phyloP scores from a whole-genome alignment of 768 basidiomycete genomes.

The Paxillus involutus region DNA sequence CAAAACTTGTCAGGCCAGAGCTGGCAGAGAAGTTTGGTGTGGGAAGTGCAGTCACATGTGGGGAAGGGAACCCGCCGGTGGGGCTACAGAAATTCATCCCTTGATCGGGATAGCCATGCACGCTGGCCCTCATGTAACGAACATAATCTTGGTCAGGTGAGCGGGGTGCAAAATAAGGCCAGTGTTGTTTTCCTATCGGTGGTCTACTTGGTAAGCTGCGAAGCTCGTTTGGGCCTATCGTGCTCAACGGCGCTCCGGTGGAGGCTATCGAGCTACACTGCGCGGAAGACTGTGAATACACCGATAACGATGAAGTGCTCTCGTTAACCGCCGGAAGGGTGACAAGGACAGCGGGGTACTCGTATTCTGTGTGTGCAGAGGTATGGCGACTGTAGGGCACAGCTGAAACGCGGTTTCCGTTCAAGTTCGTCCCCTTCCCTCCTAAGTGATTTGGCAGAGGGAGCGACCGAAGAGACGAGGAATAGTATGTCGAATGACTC shows the following conservation, averaged over 20 bases:
- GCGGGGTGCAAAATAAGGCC: neutral
- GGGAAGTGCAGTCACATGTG: slow-evolving; percentile 7
- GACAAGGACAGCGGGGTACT: neutral
- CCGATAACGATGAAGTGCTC: slow-evolving; percentile 1
- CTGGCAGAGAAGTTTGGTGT: slow-evolving; percentile 1
- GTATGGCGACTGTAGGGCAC: neutral
- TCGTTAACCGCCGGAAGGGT: neutral
- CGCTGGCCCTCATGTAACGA: slow-evolving; percentile 2
- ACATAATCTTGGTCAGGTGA: neutral
- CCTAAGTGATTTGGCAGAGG: slow-evolving; percentile 1
- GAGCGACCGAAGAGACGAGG: neutral
- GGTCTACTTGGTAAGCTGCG: neutral
- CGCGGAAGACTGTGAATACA: slow-evolving; percentile 7
- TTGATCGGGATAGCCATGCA: slow-evolving; percentile 2
- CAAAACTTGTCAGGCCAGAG: slow-evolving; percentile 2
- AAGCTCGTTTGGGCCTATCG: neutral
- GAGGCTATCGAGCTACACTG: neutral
- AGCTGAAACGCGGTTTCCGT: slow-evolving; percentile 1
- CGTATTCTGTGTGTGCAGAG: neutral
- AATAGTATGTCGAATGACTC: neutral
- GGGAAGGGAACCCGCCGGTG: neutral
- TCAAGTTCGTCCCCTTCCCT: neutral
- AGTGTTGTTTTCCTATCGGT: neutral
- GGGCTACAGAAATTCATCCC: neutral
- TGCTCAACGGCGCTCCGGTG: neutral